Evolutionary conservation across 768 basidiomycete genomes (phyloP).

Genomic region (Mycena filopes): DNA sequence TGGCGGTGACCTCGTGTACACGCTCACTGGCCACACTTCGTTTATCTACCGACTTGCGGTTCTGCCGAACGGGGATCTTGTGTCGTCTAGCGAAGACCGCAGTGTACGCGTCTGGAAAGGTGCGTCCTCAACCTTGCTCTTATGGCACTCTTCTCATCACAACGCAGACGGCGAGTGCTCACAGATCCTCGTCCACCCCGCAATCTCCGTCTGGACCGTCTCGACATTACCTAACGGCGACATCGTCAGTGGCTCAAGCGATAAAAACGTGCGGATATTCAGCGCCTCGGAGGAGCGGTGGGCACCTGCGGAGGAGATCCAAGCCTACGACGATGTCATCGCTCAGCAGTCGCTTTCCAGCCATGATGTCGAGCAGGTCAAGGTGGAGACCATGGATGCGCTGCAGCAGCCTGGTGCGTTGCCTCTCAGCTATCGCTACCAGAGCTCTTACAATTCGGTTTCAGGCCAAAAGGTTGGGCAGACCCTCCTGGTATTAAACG

Average conservation of each 20-base stretch:
- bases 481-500: constrained; percentile 89
- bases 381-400: constrained; percentile 89
- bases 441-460: constrained; percentile 6
- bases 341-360: constrained; percentile 83
- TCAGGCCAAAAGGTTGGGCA: constrained; percentile 93
- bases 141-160: constrained; percentile 8
- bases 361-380: constrained; percentile 92
- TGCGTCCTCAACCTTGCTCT: constrained; percentile 44
- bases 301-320: constrained; percentile 71
- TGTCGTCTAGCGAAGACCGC: constrained; percentile 95
- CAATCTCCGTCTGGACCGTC: constrained; percentile 97
- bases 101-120: constrained; percentile 93
- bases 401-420: constrained; percentile 73
- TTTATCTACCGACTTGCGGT: constrained; percentile 94
- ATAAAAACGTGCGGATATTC: constrained; percentile 89
- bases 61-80: constrained; percentile 82
- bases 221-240: constrained; percentile 90
- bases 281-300: constrained; percentile 78
- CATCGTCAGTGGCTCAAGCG: constrained; percentile 92
- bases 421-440: background rate
- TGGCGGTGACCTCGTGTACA: constrained; percentile 79
- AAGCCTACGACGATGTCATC: constrained; percentile 79
- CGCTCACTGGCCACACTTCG: constrained; percentile 93
- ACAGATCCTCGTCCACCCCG: constrained; percentile 92
- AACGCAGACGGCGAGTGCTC: constrained; percentile 82